Base-by-base conservation (phyloP, 306 rosid species). In the Luffa aegyptiaca region DNA sequence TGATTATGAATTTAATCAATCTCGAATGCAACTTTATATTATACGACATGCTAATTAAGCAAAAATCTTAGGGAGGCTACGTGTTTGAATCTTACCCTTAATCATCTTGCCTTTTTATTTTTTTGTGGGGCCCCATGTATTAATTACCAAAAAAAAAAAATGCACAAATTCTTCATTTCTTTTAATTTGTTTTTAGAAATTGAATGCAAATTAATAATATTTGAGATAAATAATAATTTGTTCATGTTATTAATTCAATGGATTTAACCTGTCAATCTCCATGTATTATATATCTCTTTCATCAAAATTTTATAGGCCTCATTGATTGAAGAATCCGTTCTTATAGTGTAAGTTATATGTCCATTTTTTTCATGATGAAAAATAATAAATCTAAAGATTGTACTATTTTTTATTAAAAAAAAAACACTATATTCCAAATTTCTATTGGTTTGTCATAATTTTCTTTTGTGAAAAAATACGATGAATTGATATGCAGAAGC, bases 81-180 rank as follows among this genome's bases (percentile, higher is more conserved):
- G 75, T 69, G 52, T 20, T 21, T 70, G 18, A 70, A 70, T 70
- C 76, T 70, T 70, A 70, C 55, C 55, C 76, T 70, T 44, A 44
- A 44, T 44, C 55, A 69, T 69, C 4, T 69, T 10, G 6, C 18
- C 4, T 17, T 39, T 66, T 39, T 1, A 11, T 13, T 2, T 36
- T 64, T 66, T 66, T 16, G 37, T 9, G 37, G 53, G 42, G 8
- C 18, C 36, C 35, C 6, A 18, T 2, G 17, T 3, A 69, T 69
- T 44, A 44, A 69, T 42, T 69, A 20, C 31, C 31, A 7, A 3
- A 5, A 35, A 63, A 5, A 5, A 63, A 31, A 62, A 3, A 41
- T 6, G 21, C 48, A 68, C 10, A n/a, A 41, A 10, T 4, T n/a
- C 48, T 14, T 21, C 7, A 9, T 26, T 61, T 61, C 64, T 61